Percentiles rank a stretch among this genome's conserved stretches.
These are phyloP conservation scores for Aureobasidium lini DNA, from an alignment of 2,329 filamentous ascomycete species.

Conservation along the genomic window DNA sequence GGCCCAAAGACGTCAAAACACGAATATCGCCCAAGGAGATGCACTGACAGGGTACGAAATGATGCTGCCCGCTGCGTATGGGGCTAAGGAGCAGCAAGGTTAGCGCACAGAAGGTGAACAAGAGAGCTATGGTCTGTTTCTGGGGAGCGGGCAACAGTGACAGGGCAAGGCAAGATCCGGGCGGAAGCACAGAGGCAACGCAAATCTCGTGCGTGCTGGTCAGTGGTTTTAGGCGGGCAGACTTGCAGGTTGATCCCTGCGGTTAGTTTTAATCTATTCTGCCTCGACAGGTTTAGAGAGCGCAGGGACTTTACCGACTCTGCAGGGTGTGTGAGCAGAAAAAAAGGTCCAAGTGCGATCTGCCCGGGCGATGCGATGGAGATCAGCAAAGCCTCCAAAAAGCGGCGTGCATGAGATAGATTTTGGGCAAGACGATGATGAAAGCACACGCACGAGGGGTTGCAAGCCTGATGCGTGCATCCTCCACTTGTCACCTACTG, in stretches of 20 bases:
- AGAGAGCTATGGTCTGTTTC: constrained; percentile 8
- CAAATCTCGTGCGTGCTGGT: constrained; percentile 16
- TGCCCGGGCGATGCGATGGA: constrained; percentile 17
- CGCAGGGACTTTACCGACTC: constrained; percentile 15
- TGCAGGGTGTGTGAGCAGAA: not conserved
- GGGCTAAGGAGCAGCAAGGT: constrained; percentile 13
- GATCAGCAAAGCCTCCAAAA: constrained; percentile 15
- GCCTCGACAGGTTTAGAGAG: constrained; percentile 13
- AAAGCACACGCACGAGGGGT: constrained; percentile 10
- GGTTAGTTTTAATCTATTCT: constrained; percentile 16
- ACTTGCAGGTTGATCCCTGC: constrained; percentile 16
- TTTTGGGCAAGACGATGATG: constrained; percentile 5
- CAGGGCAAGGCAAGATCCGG: constrained; percentile 13
- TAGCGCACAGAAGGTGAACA: constrained; percentile 13
- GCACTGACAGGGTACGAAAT: constrained; percentile 16
- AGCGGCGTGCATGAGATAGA: constrained; percentile 14
- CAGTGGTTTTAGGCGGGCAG: constrained; percentile 16
- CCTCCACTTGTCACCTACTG: constrained; percentile 3
- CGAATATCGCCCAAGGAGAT: not conserved
- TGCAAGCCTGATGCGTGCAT: constrained; percentile 11
- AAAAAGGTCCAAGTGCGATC: constrained; percentile 15
- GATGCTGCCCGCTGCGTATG: constrained; percentile 14
- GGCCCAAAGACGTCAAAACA: not conserved
- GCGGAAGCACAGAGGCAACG: constrained; percentile 15
- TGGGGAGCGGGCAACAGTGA: constrained; percentile 9